Evolutionary conservation across 306 rosid genomes (phyloP), one percentile per base, ranked within the genome.

Genomic region (Hippophae tibetana): DNA sequence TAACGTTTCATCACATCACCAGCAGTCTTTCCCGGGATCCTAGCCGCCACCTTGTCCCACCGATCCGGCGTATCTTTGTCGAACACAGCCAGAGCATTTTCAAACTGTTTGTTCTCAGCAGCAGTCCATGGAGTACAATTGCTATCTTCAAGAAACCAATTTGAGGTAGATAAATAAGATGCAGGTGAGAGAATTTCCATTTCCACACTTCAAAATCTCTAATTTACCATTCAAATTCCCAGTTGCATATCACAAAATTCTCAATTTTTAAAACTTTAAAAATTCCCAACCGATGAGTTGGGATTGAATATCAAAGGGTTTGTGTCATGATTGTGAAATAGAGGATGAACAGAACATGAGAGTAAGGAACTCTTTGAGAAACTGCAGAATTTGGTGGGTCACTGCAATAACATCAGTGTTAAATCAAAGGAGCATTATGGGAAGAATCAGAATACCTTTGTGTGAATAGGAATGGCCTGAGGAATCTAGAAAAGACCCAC

Each of bases 91-190:
- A 92, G 81, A 49, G 99, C 97, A 72, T 88, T 88, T 47, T 92
- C 99, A 54, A 92, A 92, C 52, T 75, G 9, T 45, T 92, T 92
- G 85, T 92, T 92, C 84, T 92, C 98, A 3, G 78, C 85, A 1
- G 68, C 68, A 10, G 96, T 90, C 98, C 98, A 90, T 64, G 65
- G 81, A 12, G 78, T 41, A 58, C 63, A 62, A 57, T 57, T 80
- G 63, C 55, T 64, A 25, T 84, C 80, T 7, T 69, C 84, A 10
- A 73, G 10, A 61, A 73, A 54, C 95, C 95, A 80, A 70, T 68
- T 79, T 45, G 77, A 42, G 53, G 62, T 65, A 25, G 80, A 61
- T 47, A 78, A 52, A 63, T 77, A 76, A 9, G 94, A 67, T 26
- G 83, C 58, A 23, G 87, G 83, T 49, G 98, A 69, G 5, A 85